phyloP scores from a whole-genome alignment of 768 basidiomycete genomes.

The Chalciporus piperatus region DNA sequence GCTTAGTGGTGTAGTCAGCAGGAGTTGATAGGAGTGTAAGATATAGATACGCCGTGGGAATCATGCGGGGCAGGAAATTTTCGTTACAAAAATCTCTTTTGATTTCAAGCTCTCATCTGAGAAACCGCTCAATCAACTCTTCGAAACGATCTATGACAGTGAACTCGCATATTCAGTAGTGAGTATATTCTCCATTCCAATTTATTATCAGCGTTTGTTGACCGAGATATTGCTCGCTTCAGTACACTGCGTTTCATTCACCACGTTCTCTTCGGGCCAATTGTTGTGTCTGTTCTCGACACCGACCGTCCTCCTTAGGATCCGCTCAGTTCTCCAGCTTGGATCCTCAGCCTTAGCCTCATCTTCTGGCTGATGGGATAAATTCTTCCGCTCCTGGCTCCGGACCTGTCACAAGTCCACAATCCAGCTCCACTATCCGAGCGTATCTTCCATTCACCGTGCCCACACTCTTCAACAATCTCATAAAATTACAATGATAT shows the following conservation, averaged over 20 bases:
- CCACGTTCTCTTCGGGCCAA: conserved; percentile 62
- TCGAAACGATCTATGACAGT: conserved; percentile 53
- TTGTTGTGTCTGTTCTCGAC: conserved; percentile 57
- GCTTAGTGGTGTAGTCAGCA: too few species aligned
- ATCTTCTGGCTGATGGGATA: conserved; percentile 42
- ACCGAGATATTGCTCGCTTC: background rate
- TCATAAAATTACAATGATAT: conserved; percentile 43
- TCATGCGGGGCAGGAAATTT: background rate
- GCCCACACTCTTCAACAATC: conserved; percentile 7
- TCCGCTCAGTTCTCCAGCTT: conserved; percentile 20
- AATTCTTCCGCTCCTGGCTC: conserved; percentile 15
- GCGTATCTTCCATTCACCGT: too few species aligned
- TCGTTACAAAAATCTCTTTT: conserved; percentile 15
- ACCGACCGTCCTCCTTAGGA: conserved; percentile 79
- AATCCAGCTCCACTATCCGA: background rate
- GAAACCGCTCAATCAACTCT: conserved; percentile 8
- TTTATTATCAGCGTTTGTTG: background rate
- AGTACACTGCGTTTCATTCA: conserved; percentile 31
- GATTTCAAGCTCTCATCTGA: conserved; percentile 5
- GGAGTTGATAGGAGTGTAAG: too few species aligned
- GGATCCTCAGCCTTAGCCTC: conserved; percentile 2
- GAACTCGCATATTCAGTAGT: conserved; percentile 38
- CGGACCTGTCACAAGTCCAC: conserved; percentile 28
- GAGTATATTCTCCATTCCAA: conserved; percentile 3
- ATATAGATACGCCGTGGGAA: conserved; percentile 2